Evolutionary conservation across 441 rosid species (phyloP), one percentile per base, ranked within the genome.

Genomic region (Gossypium davidsonii): DNA sequence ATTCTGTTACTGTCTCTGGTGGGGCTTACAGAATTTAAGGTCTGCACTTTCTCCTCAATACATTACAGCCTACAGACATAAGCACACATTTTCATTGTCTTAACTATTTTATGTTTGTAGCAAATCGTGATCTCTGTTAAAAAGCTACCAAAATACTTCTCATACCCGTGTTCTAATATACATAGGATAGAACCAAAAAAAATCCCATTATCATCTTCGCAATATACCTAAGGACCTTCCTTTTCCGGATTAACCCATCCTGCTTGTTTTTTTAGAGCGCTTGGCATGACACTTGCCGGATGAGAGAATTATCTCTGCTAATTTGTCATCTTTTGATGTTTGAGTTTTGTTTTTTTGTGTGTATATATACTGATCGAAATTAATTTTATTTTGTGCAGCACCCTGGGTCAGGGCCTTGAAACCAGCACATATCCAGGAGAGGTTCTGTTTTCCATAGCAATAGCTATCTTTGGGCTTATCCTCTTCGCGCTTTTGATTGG

Each of bases 11-110:
- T 93, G 96, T 76, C 85, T 91, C 1, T 91, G 98, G 98, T 93
- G 97, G 97, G 98, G 97, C 21, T 84, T 93, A 67, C 96, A 93
- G 72, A 93, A 93, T 79, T 77, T 93, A 85, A 93, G 98, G 98
- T 93, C 76, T 44, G 62, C 51, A 73, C 21, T 18, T 17, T 52
- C 4, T 11, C 34, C 51, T 61, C 15, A 59, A 71, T 1, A 12
- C 56, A 39, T 12, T 20, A 7, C 21, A 34, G 39, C 1, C 39
- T 34, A 34, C 39, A 37, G 9, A 25, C n/a, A 42, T 56, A 34
- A 17, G 20, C 9, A 34, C 2, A 4, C 18, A 42, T 23, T 6
- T 56, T 37, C 26, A 1, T 56, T 56, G 31, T 56, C 59, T 53
- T 55, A 21, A 3, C 15, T 10, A 57, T 57, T 57, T 57, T 57